Percentiles rank a stretch among this genome's conserved stretches.
phyloP scores from a whole-genome alignment of 169 alveolate genomes.

The Perkinsus chesapeaki region DNA sequence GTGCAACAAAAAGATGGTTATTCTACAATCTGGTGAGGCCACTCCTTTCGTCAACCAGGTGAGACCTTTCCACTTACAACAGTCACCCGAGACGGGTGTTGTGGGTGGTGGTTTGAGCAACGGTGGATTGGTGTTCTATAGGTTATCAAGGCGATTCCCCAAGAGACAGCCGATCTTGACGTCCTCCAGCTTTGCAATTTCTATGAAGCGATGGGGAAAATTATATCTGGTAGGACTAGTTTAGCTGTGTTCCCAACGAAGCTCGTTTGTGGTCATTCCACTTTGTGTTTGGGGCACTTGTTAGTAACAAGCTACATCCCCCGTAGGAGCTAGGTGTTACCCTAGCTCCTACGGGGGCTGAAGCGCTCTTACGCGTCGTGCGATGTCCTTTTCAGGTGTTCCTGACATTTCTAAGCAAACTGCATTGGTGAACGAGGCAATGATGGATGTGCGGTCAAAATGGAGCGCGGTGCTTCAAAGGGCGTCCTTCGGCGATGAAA shows the following conservation, averaged over 20 bases:
- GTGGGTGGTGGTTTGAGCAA: constrained; percentile 1
- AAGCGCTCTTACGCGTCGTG: too few species aligned
- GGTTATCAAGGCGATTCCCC: not conserved
- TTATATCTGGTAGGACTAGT: not conserved
- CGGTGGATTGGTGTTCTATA: not conserved
- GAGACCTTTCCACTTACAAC: constrained; percentile 25
- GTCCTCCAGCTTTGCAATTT: not conserved
- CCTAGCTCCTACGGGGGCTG: too few species aligned
- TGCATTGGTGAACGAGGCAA: not conserved
- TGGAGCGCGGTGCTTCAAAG: not conserved
- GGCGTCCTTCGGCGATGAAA: not conserved
- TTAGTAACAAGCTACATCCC: too few species aligned
- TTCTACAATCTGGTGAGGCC: constrained; percentile 48
- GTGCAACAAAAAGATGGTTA: constrained; percentile 77
- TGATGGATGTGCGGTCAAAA: not conserved
- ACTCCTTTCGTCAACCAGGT: constrained; percentile 39
- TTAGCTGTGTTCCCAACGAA: too few species aligned
- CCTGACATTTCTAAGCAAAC: not conserved
- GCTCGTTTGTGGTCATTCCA: too few species aligned
- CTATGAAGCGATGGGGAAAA: not conserved
- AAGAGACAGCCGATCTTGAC: not conserved
- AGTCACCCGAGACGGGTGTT: constrained; percentile 30
- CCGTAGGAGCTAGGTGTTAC: too few species aligned
- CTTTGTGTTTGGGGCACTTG: too few species aligned
- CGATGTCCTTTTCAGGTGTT: not conserved